Percentiles rank a stretch among this genome's conserved stretches.
These are phyloP conservation scores for Avena eriantha DNA, from an alignment of 176 grass and related monocot genomes.

Conservation along the genomic window DNA sequence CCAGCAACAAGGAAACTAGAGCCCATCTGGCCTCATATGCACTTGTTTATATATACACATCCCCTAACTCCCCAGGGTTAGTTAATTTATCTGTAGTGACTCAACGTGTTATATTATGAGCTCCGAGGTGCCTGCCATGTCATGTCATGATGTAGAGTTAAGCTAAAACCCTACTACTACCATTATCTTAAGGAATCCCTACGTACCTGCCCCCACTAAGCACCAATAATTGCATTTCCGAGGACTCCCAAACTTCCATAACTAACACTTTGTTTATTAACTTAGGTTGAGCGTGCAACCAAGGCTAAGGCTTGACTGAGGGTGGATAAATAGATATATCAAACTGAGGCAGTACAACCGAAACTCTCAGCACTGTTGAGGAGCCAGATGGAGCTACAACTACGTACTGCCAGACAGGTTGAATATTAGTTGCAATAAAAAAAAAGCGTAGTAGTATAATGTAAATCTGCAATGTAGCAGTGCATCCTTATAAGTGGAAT, in stretches of 20 bases:
- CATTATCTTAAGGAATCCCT: not conserved
- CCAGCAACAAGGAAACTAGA: conserved; percentile 30
- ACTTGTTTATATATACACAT: conserved; percentile 6
- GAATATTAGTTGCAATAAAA: not conserved
- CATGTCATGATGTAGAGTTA: conserved; percentile 28
- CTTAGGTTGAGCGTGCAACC: not conserved
- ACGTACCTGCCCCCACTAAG: conserved; percentile 39
- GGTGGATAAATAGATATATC: not conserved
- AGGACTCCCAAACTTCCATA: conserved; percentile 43
- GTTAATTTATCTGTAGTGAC: not conserved
- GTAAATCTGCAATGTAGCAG: not conserved
- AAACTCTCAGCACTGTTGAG: not conserved
- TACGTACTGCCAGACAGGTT: not conserved
- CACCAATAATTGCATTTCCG: conserved; percentile 52
- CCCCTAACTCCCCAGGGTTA: not conserved
- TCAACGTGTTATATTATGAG: not conserved
- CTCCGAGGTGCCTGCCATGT: conserved; percentile 18
- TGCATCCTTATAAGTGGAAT: too few species aligned
- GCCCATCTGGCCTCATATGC: conserved; percentile 5
- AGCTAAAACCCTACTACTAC: conserved; percentile 7
- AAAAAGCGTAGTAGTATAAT: not conserved
- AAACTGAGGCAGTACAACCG: not conserved
- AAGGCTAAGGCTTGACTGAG: conserved; percentile 21
- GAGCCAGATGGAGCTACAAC: not conserved
- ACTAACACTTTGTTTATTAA: conserved; percentile 40